A percentile compares a stretch with the other conserved stretches of the same genome.
Conservation (phyloP, 2,329 filamentous ascomycete genomes). For the Emmonsiellopsis sp. region DNA sequence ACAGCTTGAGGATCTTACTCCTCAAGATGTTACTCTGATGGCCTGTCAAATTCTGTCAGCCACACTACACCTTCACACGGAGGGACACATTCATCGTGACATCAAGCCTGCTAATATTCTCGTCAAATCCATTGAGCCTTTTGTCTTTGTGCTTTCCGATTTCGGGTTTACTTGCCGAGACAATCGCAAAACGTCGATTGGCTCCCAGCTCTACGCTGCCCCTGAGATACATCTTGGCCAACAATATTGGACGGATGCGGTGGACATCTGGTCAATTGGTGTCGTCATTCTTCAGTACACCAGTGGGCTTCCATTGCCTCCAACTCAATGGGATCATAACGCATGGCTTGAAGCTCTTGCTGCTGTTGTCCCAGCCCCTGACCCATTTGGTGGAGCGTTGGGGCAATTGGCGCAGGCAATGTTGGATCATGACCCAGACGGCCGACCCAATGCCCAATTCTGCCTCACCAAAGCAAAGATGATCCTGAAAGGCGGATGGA, state of each 20-base stretch:
- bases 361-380: not conserved
- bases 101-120: slow-evolving; percentile 7
- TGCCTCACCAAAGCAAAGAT: not conserved
- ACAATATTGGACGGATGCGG: not conserved
- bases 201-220: slow-evolving; percentile 2
- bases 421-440: not conserved
- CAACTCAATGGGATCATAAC: not conserved
- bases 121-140: slow-evolving; percentile 2
- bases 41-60: not conserved
- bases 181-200: not conserved
- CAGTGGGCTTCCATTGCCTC: not conserved
- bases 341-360: not conserved
- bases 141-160: slow-evolving; percentile 3
- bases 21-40: not conserved
- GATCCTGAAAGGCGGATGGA: not conserved
- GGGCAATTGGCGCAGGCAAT: not conserved
- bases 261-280: slow-evolving; percentile 9
- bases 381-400: not conserved
- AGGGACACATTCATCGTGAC: slow-evolving; percentile 6
- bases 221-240: not conserved
- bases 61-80: slow-evolving; percentile 2
- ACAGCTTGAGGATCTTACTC: not conserved
- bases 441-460: not conserved
- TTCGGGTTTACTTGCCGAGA: slow-evolving; percentile 4
- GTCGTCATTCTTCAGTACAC: not conserved